Evolutionary conservation across 1,284 basidiomycete species (phyloP).

Genomic region (Bondarzewia mesenterica): DNA sequence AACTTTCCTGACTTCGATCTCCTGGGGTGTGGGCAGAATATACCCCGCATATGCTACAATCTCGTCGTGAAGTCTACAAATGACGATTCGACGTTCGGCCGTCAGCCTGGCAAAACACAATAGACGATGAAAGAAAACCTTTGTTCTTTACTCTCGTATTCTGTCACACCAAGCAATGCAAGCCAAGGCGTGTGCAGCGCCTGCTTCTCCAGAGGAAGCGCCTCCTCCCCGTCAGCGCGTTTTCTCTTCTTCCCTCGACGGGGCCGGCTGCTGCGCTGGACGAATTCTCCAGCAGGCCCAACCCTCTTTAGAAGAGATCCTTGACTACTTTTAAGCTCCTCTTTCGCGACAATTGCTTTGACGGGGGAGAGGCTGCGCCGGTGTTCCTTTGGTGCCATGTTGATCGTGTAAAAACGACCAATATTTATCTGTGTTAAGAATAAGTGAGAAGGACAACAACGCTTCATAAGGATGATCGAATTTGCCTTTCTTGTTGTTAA

Average conservation of each 20-base stretch:
- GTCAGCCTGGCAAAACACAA: background rate
- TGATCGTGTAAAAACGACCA: background rate
- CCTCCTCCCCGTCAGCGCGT: background rate
- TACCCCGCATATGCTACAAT: conserved; percentile 26
- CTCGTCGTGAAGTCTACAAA: conserved; percentile 55
- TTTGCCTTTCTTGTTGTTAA: background rate
- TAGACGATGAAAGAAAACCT: conserved; percentile 16
- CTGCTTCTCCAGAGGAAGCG: conserved; percentile 2
- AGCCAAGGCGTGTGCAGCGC: conserved; percentile 19
- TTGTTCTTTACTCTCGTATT: conserved; percentile 25
- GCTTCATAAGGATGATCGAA: no score
- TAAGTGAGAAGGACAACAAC: background rate
- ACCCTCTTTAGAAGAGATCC: background rate
- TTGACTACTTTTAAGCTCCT: background rate
- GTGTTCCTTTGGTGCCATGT: background rate
- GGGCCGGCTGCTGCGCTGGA: background rate
- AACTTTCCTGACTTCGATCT: conserved; percentile 16
- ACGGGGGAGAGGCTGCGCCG: background rate
- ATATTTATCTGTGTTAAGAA: background rate
- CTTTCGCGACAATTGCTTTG: no score
- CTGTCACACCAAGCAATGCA: conserved; percentile 15
- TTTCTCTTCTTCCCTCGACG: conserved; percentile 1
- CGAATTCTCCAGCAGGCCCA: background rate
- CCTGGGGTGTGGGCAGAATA: conserved; percentile 19
- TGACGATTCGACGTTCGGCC: background rate